Evolutionary conservation across 768 basidiomycete genomes (phyloP), one percentile per base, ranked within the genome.

Genomic region (Termitomyces heimii): DNA sequence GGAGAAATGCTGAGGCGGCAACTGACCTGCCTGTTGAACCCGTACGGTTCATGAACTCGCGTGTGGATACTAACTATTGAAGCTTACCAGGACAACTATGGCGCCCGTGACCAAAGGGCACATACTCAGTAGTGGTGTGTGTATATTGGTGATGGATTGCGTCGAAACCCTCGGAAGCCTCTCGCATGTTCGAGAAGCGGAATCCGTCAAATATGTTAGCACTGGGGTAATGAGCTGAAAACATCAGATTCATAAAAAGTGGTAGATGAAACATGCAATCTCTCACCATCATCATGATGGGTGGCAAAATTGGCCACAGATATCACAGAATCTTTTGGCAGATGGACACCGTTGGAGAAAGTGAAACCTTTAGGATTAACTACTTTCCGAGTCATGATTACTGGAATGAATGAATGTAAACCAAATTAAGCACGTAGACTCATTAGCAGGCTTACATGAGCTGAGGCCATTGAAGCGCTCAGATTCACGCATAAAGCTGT

Each of bases 261-360:
- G n/a, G n/a, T n/a, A n/a, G n/a, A n/a, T n/a, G n/a, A n/a, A n/a
- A n/a, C n/a, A n/a, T n/a, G n/a, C n/a, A n/a, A n/a, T n/a, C n/a
- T n/a, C n/a, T n/a, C n/a, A 49, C 55, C 18, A 2, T 56, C 55
- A 28, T 56, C 47, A 28, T 56, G 55, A 22, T 56, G 55, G 13
- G 55, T 56, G 8, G 55, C 55, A 20, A 49, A 56, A 40, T 56
- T 56, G 14, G 55, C 55, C 37, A 56, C 55, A 31, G 55, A 56
- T 5, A 56, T 35, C 13, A 56, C 49, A 5, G 45, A 37, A 31
- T 56, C 10, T 28, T n/a, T 49, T 40, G 55, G 55, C 13, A 56
- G 37, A 16, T 56, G 55, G 8, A 56, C 55, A 20, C 55, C 55
- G 34, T 56, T 56, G 24, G 55, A 56, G 9, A 56, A 56, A 2